A percentile compares a stretch with the other conserved stretches of the same genome.
Conservation (phyloP, 192 early-diverging fungal genomes). For the Backusella circina region DNA sequence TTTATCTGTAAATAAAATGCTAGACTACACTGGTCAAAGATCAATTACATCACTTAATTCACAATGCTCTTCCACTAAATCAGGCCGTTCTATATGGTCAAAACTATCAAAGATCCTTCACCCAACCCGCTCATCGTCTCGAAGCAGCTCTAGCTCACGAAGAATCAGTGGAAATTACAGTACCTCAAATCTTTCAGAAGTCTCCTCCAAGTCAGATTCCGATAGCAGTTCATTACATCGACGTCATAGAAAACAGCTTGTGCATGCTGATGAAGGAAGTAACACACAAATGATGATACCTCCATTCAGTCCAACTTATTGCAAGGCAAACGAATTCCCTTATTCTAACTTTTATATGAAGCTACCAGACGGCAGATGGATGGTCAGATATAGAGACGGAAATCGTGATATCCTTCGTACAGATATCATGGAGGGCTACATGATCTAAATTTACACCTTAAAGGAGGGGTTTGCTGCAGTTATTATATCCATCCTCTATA, state of each 20-base stretch:
- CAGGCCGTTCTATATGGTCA: constrained; percentile 2
- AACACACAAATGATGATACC: constrained; percentile 10
- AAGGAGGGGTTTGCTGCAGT: neutral
- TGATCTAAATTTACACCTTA: constrained; percentile 16
- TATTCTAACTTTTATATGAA: constrained; percentile 38
- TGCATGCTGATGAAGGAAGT: neutral
- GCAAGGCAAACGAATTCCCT: constrained; percentile 22
- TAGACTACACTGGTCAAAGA: neutral
- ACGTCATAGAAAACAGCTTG: constrained; percentile 13
- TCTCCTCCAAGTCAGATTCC: neutral
- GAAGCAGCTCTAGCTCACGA: neutral
- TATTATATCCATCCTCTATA: constrained; percentile 8
- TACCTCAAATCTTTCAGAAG: neutral
- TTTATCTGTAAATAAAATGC: neutral
- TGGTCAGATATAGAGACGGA: constrained; percentile 32
- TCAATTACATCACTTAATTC: constrained; percentile 4
- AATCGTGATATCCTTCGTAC: constrained; percentile 33
- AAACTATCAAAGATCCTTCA: neutral
- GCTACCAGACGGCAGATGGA: constrained; percentile 34
- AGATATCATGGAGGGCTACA: constrained; percentile 30
- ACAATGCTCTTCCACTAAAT: constrained; percentile 4
- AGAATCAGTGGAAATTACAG: neutral
- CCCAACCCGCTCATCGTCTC: neutral
- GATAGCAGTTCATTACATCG: neutral
- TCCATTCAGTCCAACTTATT: constrained; percentile 27